Conservation (phyloP, 352 stramenopile species). For the Phytopythium boreale region DNA sequence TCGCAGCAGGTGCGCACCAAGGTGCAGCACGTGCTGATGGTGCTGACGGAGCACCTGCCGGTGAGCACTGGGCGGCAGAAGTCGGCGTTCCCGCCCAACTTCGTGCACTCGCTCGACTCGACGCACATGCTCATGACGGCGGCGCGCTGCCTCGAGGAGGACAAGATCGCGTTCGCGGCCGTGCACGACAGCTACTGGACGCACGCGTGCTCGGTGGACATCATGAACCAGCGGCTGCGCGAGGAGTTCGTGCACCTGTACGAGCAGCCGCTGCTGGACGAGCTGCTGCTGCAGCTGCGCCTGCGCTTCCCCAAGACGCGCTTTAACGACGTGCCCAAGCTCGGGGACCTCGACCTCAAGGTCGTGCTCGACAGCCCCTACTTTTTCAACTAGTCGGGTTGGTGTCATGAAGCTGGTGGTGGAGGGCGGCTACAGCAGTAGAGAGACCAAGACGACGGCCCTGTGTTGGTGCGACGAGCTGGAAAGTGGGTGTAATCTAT, state of each 20-base stretch:
- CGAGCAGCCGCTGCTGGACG: slow-evolving; percentile 94
- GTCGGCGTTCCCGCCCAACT: slow-evolving; percentile 98
- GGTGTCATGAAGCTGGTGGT: slow-evolving; percentile 1
- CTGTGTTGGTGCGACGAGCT: not conserved
- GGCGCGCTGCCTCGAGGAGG: slow-evolving; percentile 88
- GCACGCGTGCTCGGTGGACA: slow-evolving; percentile 93
- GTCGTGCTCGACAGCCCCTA: slow-evolving; percentile 95
- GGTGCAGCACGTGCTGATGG: slow-evolving; percentile 89
- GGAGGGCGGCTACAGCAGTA: not conserved
- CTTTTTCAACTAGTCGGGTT: slow-evolving; percentile 97
- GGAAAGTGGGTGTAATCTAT: slow-evolving; percentile 1
- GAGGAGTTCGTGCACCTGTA: slow-evolving; percentile 99
- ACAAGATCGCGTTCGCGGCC: slow-evolving; percentile 94
- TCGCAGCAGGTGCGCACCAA: slow-evolving; percentile 80
- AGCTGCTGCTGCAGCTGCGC: slow-evolving; percentile 91
- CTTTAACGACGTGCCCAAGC: slow-evolving; percentile 93
- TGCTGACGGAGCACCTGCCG: slow-evolving; percentile 52
- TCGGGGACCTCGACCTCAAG: slow-evolving; percentile 93
- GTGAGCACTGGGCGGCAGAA: slow-evolving; percentile 89
- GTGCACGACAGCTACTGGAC: slow-evolving; percentile 99
- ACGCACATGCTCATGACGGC: slow-evolving; percentile 99
- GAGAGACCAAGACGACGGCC: not conserved
- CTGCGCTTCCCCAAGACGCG: slow-evolving; percentile 93
- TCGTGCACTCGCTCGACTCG: slow-evolving; percentile 99
- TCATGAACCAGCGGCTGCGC: slow-evolving; percentile 93